Evolutionary conservation across 495 filamentous ascomycete genomes (phyloP), one percentile per base, ranked within the genome.

Genomic region (Hypoxylon rickii): DNA sequence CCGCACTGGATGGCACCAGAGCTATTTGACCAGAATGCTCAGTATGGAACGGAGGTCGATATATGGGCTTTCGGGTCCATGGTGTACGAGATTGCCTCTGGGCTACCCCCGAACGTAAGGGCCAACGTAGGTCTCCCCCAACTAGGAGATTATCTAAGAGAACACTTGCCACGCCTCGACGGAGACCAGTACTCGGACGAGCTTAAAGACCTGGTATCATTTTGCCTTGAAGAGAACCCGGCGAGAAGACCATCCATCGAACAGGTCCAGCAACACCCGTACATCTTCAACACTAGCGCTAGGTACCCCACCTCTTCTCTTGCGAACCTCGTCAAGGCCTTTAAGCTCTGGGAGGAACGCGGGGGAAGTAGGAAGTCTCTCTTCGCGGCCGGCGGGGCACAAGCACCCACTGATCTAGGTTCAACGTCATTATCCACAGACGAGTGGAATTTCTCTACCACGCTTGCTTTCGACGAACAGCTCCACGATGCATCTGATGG

Each of bases 1-100:
- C 89, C 89, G 12, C 85, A 96, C 72, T 98, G 93, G 90, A 96
- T 97, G 92, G 89, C 94, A 0, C 94, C 91, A 0, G 94, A 98
- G 67, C 81, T 95, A 52, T 86, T 90, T 51, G 77, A 78, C 7
- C 71, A 74, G 2, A 72, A 73, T 1, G 71, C 77, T 16, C 78
- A 79, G 24, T 85, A 87, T 63, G 82, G 79, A 63, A 84, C 82
- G 7, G 75, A 91, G 72, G 86, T 97, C 51, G 94, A 98, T 64
- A 90, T 96, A 33, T 98, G 94, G 94, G 91, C 93, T 1, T 96
- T 91, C 69, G 93, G 92, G 12, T 90, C 90, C 51, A 92, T 95
- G 34, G 72, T 95, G 1, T 93, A 85, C 60, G 94, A 98, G 70
- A 89, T 97, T 63, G 95, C 94, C 0, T 95, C 89, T 4, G 92